Conservation (phyloP, 2,329 filamentous ascomycete species). For the Pestalotiopsis sp. region DNA sequence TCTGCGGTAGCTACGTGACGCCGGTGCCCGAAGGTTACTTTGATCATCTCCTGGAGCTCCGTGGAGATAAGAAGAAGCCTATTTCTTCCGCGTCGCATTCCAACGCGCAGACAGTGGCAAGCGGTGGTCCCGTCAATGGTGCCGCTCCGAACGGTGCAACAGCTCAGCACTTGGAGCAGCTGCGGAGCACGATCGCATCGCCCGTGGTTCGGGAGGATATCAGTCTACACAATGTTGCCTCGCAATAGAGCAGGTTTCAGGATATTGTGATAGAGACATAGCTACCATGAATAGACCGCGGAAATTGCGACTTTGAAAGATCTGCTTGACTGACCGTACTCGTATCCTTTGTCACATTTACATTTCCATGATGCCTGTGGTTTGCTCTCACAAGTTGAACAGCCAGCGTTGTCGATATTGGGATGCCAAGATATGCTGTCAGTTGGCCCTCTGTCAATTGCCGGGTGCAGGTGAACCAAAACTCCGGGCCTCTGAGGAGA, state of each 20-base stretch:
- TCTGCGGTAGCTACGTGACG: conserved; percentile 86
- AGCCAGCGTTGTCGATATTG: background rate
- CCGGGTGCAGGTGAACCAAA: conserved; percentile 1
- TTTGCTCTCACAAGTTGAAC: too few relatives aligned
- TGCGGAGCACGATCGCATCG: conserved; percentile 11
- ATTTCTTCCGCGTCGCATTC: conserved; percentile 12
- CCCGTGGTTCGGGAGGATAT: conserved; percentile 25
- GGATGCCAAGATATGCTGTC: background rate
- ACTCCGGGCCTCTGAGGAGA: conserved; percentile 3
- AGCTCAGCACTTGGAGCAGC: conserved; percentile 9
- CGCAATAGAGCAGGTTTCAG: background rate
- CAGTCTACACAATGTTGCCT: conserved; percentile 27
- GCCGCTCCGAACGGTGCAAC: conserved; percentile 16
- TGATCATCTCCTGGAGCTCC: conserved; percentile 72
- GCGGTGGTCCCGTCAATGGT: conserved; percentile 21
- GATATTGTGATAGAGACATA: background rate
- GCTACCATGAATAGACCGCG: background rate
- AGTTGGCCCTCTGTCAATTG: background rate
- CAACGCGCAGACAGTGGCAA: conserved; percentile 16
- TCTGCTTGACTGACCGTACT: background rate
- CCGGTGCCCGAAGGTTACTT: conserved; percentile 81
- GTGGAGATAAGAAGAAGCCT: conserved; percentile 68
- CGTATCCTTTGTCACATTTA: too few relatives aligned
- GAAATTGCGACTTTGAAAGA: background rate
- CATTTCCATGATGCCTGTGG: too few relatives aligned